Evolutionary conservation across 1,284 basidiomycete species (phyloP), one percentile per base, ranked within the genome.

Genomic region (Moesziomyces parantarcticus): DNA sequence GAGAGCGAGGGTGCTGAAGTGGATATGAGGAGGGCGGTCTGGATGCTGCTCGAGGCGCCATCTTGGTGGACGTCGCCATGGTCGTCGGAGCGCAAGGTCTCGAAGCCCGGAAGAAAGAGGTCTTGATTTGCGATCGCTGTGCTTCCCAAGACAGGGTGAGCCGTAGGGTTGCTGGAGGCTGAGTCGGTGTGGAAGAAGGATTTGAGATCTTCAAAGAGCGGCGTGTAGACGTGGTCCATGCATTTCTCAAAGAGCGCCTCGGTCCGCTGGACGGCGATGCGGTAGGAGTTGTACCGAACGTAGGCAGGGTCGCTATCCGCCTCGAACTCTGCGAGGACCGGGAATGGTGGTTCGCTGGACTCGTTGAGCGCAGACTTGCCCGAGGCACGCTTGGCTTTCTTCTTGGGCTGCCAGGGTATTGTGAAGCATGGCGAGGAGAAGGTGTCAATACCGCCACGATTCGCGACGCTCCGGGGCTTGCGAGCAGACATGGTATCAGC

Each of bases 401-500:
- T 74, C 21, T 47, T 54, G 10, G 70, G 66, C 26, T 59, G 60
- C 65, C 71, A 69, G 5, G 71, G 71, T 48, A 74, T 65, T 32
- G 71, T 74, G 52, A 65, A 74, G 71, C 71, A 74, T 26, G 52
- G 55, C 1, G 71, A 65, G 7, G 71, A 74, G 61, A 69, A 61
- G 0, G 41, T 51, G 43, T 74, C 66, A 39, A 74, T 66, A 40
- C 58, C 51, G 36, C 53, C 63, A 7, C 20, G 29, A 5, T 46
- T n/a, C 23, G 58, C 43, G 44, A 49, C 55, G 40, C 20, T 54
- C n/a, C 55, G 54, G 13, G 59, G 34, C 45, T 48, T 54, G 10
- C 50, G 34, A 13, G 51, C 43, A 7, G 65, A 58, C 65, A 68
- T 68, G 21, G 23, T 40, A 8, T 39, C 36, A 39, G 36, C 36